Evolutionary conservation across 805 yeast genomes (phyloP).

Genomic region (Priceomyces medius): DNA sequence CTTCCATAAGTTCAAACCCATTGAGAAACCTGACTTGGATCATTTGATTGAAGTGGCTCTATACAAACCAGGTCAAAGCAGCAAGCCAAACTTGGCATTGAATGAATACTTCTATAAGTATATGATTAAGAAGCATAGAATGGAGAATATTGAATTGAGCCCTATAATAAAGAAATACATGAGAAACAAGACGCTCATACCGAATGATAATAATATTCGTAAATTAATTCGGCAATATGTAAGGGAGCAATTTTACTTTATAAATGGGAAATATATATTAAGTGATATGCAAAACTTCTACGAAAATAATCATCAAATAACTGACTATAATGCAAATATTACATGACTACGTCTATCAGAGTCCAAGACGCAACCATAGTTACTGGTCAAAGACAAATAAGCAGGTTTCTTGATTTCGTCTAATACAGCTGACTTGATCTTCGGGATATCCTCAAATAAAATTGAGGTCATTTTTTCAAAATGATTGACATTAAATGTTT

Average conservation of each 20-base stretch:
- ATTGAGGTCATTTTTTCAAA: not conserved
- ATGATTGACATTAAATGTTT: conserved; percentile 5
- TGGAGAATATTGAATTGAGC: conserved; percentile 13
- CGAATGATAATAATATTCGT: conserved; percentile 29
- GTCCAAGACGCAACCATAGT: conserved; percentile 43
- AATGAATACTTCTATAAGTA: conserved; percentile 27
- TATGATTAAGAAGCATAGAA: conserved; percentile 23
- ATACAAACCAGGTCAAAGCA: conserved; percentile 7
- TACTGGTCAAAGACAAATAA: conserved; percentile 30
- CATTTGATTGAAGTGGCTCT: conserved; percentile 18
- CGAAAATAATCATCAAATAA: conserved; percentile 11
- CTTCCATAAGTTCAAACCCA: conserved; percentile 20
- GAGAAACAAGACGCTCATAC: conserved; percentile 26
- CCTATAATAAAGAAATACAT: conserved; percentile 17
- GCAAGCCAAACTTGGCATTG: conserved; percentile 4
- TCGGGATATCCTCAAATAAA: conserved; percentile 2
- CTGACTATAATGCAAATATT: conserved; percentile 24
- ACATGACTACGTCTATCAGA: conserved; percentile 37
- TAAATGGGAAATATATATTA: conserved; percentile 16
- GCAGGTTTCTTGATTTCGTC: conserved; percentile 21
- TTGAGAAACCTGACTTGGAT: conserved; percentile 15
- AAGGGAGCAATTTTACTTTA: conserved; percentile 28
- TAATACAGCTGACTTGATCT: conserved; percentile 7
- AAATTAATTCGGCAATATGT: conserved; percentile 27
- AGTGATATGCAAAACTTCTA: conserved; percentile 28